Evolutionary conservation across 106 monocot genomes (phyloP).

Genomic region (Ottelia alismoides): DNA sequence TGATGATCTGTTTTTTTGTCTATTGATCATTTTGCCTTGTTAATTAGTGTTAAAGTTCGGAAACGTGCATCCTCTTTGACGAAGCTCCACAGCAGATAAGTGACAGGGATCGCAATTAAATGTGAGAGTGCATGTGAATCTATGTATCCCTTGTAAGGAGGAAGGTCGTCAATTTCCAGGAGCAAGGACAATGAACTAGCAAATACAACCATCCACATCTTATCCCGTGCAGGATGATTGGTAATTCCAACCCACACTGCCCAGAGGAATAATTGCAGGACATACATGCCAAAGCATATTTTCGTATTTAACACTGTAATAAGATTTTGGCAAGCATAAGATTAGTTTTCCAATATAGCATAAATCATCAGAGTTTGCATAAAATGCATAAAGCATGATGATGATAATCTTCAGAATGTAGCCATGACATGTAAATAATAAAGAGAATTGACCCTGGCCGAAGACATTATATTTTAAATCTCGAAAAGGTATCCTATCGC

Average conservation of each 20-base stretch:
- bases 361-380: too few relatives aligned
- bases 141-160: conserved; percentile 1
- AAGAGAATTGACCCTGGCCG: not conserved
- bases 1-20: too few relatives aligned
- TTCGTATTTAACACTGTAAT: not conserved
- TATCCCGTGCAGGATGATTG: not conserved
- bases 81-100: conserved; percentile 4
- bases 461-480: not conserved
- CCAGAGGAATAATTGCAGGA: conserved; percentile 3
- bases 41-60: not conserved
- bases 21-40: conserved; percentile 1
- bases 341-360: not conserved
- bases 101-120: not conserved
- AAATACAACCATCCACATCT: not conserved
- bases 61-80: not conserved
- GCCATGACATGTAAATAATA: not conserved
- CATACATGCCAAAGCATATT: not conserved
- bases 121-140: conserved; percentile 2
- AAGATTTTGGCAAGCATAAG: not conserved
- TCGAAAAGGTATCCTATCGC: not conserved
- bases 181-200: not conserved
- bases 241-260: not conserved
- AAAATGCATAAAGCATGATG: too few relatives aligned
- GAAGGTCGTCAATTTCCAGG: not conserved
- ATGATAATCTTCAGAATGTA: too few relatives aligned